Evolutionary conservation across 768 basidiomycete genomes (phyloP), one percentile per base, ranked within the genome.

Genomic region (Obba rivulosa): DNA sequence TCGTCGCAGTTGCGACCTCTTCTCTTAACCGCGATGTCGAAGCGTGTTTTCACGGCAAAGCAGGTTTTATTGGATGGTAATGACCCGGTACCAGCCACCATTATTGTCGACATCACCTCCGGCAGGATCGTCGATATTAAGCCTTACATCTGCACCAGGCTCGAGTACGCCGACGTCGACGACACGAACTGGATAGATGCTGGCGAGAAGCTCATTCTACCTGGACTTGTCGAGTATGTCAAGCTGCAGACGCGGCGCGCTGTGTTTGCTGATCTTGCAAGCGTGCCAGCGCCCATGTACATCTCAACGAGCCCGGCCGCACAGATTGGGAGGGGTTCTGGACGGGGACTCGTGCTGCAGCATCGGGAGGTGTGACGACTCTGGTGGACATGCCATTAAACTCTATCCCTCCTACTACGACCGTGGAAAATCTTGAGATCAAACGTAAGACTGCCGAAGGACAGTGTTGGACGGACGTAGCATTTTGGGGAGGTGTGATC

Each of bases 311-410:
- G 59, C 93, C 92, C 8, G 93, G 93, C 11, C 81, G 93, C 21
- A 91, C 90, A 2, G 82, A 86, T 50, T 96, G 93, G 93, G 93
- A 96, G 62, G 93, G 93, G 0, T 95, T 96, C 63, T 79, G 76
- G 69, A 89, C 91, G 0, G 93, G 92, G n/a, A 94, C 93, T 1
- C 70, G 74, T 46, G 95, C 95, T 17, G 95, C 95, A 1, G 81
- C 83, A 2, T 87, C 92, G 1, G 95, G 95, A 18, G 96, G 95
- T 7, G 81, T 97, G n/a, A 97, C 94, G 8, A 91, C 92, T 5
- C 72, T 98, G 18, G 85, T 97, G 25, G 96, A 98, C 68, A 99
- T 98, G 95, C 96, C 95, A 2, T 73, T 99, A 46, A 97, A 99
- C 66, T 95, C 93, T 2, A 89, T 98, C 46, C 95, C 95, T 1